These are phyloP conservation scores for Penicillium psychrofluorescens DNA, from an alignment of 495 filamentous ascomycete species.

Conservation along the genomic window DNA sequence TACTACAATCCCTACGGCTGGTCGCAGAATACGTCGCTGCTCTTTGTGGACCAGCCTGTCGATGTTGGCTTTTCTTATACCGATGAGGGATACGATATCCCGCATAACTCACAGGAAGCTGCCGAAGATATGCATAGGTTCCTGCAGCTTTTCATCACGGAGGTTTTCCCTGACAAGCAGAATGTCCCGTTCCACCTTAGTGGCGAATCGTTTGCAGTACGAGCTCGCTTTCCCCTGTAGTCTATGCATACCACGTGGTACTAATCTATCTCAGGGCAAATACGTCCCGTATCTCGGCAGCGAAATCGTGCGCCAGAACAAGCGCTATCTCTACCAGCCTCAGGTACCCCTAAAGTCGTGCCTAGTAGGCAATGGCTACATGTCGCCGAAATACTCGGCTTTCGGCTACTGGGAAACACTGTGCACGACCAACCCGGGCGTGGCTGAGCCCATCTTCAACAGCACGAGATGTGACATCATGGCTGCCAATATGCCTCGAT, in stretches of 20 bases:
- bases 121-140: slow-evolving; percentile 35
- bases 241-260: background rate
- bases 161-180: slow-evolving; percentile 30
- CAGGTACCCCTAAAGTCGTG: slow-evolving; percentile 28
- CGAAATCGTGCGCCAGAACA: slow-evolving; percentile 28
- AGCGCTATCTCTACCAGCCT: slow-evolving; percentile 17
- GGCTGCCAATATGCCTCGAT: slow-evolving; percentile 33
- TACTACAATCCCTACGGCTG: slow-evolving; percentile 49
- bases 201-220: slow-evolving; percentile 29
- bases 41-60: slow-evolving; percentile 60
- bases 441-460: slow-evolving; percentile 33
- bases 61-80: slow-evolving; percentile 51
- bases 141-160: slow-evolving; percentile 31
- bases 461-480: slow-evolving; percentile 36
- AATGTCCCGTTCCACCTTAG: slow-evolving; percentile 23
- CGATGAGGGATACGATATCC: slow-evolving; percentile 20
- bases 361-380: slow-evolving; percentile 31
- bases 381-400: slow-evolving; percentile 23
- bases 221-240: background rate
- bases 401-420: slow-evolving; percentile 41
- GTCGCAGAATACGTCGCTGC: slow-evolving; percentile 57
- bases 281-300: slow-evolving; percentile 30
- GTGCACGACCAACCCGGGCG: slow-evolving; percentile 35
- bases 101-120: slow-evolving; percentile 17
- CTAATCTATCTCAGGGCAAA: slow-evolving; percentile 21